Evolutionary conservation across 306 rosid genomes (phyloP), one percentile per base, ranked within the genome.

Genomic region (Cercis canadensis): DNA sequence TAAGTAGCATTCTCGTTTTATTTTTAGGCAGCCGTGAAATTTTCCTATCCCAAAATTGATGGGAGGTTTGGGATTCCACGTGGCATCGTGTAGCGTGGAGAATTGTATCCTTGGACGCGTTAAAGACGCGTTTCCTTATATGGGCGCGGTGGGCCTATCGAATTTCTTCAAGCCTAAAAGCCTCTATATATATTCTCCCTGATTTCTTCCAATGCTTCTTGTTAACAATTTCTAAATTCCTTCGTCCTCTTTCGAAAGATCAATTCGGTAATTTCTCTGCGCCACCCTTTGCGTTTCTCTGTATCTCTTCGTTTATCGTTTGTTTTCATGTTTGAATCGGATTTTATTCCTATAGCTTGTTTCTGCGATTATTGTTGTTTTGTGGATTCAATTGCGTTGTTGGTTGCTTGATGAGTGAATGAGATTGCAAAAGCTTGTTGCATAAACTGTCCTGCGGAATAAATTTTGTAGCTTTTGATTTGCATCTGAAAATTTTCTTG

Each of bases 211-310:
- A 33, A 18, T 12, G 0, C 13, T 55, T 24, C 0, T 7, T 41
- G 7, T 5, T 44, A 31, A 1, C 40, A 58, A 46, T 81, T 57
- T 40, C 55, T 54, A 53, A 39, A 37, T 45, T 75, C 10, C 50
- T 34, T 10, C 40, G n/a, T 45, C 18, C 6, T 41, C 33, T 67
- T 67, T 39, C 34, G 34, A 19, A 15, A 12, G 5, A 62, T 62
- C 24, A 4, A 56, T 14, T 34, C 17, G 76, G 85, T 81, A 8
- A 56, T 73, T 56, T 62, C 19, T 32, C 40, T 49, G 29, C 29
- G 29, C 29, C 7, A 18, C 62, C 7, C 41, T 32, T 14, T 7
- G 7, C 2, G 6, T 32, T 6, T 16, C 55, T 29, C 11, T 7
- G 6, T 17, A 4, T 15, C 16, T 17, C 13, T 7, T 12, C n/a